Evolutionary conservation across 129 eudicot species (phyloP), one percentile per base, ranked within the genome.

Genomic region (Ambrosia artemisiifolia): DNA sequence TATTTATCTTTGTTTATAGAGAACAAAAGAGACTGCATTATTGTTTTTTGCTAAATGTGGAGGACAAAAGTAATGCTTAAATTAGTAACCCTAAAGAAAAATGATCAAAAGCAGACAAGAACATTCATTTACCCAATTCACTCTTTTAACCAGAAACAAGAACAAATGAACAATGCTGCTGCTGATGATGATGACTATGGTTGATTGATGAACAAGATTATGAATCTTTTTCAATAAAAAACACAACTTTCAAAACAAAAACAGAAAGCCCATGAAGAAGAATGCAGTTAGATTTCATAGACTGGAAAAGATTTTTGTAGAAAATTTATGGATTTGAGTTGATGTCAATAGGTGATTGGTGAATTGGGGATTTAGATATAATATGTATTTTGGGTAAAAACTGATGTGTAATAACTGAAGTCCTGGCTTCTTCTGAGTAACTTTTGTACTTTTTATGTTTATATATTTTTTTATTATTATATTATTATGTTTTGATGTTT

Each of bases 1-100:
- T 68, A 18, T 65, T 50, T 74, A 34, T 55, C 55, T 61, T 43
- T 75, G 70, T 3, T 40, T 60, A 79, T 63, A 63, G 56, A 42
- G 38, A 63, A 72, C 63, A 6, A 74, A 69, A 62, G 57, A 16
- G 82, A 49, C 35, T 75, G 77, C 75, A 78, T 78, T 78, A 63
- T 78, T 70, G 65, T 51, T 14, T 75, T 72, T 82, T 87, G 83
- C 88, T 74, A 87, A 73, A 79, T 65, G 73, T 73, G 75, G 92
- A 17, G 62, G 56, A 69, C 32, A 62, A 54, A 57, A 11, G n/a
- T 11, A 63, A 17, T 71, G 20, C 77, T 63, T 50, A 51, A 78
- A 70, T 70, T 63, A 40, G 81, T 69, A 76, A 55, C 86, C 86
- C 83, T 53, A 82, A 63, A 54, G 20, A 66, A 24, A 24, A 24